Evolutionary conservation across 345 rosid species (phyloP), one percentile per base, ranked within the genome.

Genomic region (Moringa oleifera): DNA sequence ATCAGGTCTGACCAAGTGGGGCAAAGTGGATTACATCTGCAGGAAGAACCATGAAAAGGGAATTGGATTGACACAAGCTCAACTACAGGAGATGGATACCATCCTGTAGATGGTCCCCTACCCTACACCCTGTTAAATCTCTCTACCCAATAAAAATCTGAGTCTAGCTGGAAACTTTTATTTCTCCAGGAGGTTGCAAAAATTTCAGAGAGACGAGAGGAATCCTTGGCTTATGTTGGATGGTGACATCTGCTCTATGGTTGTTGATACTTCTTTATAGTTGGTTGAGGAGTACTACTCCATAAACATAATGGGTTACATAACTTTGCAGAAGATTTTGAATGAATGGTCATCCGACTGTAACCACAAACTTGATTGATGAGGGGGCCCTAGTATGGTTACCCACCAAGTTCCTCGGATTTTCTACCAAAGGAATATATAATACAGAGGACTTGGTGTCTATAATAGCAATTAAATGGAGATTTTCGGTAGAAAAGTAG

Each of bases 91-190:
- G 52, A 73, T 54, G 65, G 72, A 78, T 64, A 55, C 81, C 59
- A 67, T 68, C 75, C 74, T 75, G 74, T 63, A 64, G 24, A 69
- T 77, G 83, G 78, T 70, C 81, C 84, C 83, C 68, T 23, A 46
- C 53, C 12, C 33, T 23, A 49, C 58, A 4, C 37, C 66, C 56
- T 75, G 51, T n/a, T 51, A 51, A 65, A 54, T 61, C 69, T 52
- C 33, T 73, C 67, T 62, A 74, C 80, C 68, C 67, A 62, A 66
- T 20, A 78, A 50, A 74, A 67, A 74, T 69, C 61, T 21, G 45
- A 56, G 52, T 24, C 77, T 71, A 62, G 81, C 85, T 79, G 79
- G 81, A 73, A 67, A 67, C 69, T 68, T 66, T 50, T 25, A 23
- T 52, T 72, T 51, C 31, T 58, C 47, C 25, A 18, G 13, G 18